Percentiles rank a stretch among this genome's conserved stretches.
These are phyloP conservation scores for Candida khao-thaluensis DNA, from an alignment of 805 yeast genomes.

Conservation along the genomic window DNA sequence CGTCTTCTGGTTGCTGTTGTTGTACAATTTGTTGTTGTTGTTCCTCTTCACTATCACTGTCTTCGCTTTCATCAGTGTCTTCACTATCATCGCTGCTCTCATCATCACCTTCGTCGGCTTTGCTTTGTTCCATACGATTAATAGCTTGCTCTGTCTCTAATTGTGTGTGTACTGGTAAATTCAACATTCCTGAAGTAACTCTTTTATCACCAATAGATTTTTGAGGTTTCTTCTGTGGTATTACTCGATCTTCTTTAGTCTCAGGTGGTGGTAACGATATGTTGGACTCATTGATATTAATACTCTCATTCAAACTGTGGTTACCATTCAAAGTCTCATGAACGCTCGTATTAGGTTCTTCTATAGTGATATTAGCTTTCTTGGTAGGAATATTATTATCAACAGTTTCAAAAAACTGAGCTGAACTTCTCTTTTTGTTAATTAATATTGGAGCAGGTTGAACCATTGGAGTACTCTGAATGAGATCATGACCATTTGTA, in stretches of 20 bases:
- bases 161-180: slow-evolving; percentile 30
- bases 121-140: slow-evolving; percentile 4
- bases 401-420: slow-evolving; percentile 24
- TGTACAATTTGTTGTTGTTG: no score
- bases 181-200: slow-evolving; percentile 45
- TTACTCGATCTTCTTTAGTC: slow-evolving; percentile 13
- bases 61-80: slow-evolving; percentile 1
- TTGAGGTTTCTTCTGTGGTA: slow-evolving; percentile 30
- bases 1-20: background rate
- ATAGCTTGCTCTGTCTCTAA: slow-evolving; percentile 22
- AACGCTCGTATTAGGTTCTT: background rate
- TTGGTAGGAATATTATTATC: slow-evolving; percentile 25
- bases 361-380: slow-evolving; percentile 11
- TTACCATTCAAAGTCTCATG: no score
- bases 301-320: background rate
- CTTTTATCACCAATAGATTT: slow-evolving; percentile 18
- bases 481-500: slow-evolving; percentile 1
- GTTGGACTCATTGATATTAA: slow-evolving; percentile 18
- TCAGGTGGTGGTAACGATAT: slow-evolving; percentile 40
- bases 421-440: slow-evolving; percentile 19
- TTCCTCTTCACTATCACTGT: background rate
- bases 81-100: slow-evolving; percentile 4
- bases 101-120: background rate
- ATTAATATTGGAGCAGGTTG: slow-evolving; percentile 25
- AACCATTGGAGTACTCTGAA: slow-evolving; percentile 23